Percentiles rank a stretch among this genome's conserved stretches.
Conservation (phyloP, 2,329 filamentous ascomycete genomes). For the Cryphonectria nitschkei region DNA sequence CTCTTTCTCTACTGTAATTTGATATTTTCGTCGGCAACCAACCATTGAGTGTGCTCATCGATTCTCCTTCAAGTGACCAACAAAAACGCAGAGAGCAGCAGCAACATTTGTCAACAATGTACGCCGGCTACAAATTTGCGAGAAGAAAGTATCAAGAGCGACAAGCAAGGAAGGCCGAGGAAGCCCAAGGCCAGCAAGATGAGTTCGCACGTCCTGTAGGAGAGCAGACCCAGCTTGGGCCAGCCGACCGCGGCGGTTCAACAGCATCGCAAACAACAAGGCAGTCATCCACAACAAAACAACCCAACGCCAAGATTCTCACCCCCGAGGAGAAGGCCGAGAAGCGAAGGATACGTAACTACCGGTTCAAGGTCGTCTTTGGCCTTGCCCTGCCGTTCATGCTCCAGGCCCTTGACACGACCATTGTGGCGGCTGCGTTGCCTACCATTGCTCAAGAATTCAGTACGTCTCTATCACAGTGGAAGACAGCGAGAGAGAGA, state of each 20-base stretch:
- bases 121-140: constrained; percentile 32
- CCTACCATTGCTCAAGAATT: constrained; percentile 69
- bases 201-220: neutral
- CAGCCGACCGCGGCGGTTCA: neutral
- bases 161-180: constrained; percentile 3
- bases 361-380: constrained; percentile 62
- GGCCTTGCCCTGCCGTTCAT: constrained; percentile 64
- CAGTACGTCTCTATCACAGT: constrained; percentile 39
- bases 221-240: neutral
- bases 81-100: neutral
- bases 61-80: too few species aligned
- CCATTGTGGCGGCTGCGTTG: constrained; percentile 63
- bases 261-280: neutral
- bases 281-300: neutral
- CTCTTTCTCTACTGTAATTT: neutral
- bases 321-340: constrained; percentile 38
- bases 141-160: constrained; percentile 31
- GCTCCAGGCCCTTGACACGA: constrained; percentile 65
- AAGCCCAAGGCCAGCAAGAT: neutral
- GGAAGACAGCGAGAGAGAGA: neutral
- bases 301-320: neutral
- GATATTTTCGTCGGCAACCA: neutral
- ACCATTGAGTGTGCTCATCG: too few species aligned
- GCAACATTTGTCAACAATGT: constrained; percentile 30
- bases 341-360: constrained; percentile 39